Percentiles rank a stretch among this genome's conserved stretches.
Conservation (phyloP, 2,329 filamentous ascomycete species). For the Macrophomina tecta region DNA sequence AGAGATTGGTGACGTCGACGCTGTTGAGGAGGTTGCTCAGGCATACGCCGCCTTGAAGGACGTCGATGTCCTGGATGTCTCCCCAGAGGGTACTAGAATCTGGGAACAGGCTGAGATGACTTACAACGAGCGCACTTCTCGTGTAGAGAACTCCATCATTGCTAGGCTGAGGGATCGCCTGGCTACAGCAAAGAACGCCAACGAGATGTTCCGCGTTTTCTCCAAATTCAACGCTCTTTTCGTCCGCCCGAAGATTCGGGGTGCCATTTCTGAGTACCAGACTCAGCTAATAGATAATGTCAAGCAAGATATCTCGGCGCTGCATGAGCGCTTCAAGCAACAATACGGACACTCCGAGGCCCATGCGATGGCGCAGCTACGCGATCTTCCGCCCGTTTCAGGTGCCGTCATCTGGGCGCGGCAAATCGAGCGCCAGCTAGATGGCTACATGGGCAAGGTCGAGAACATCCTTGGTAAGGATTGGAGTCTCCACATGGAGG, state of each 20-base stretch:
- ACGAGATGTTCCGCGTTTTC: slow-evolving; percentile 99
- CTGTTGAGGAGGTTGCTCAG: slow-evolving; percentile 92
- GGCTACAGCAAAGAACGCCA: slow-evolving; percentile 94
- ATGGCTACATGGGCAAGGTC: slow-evolving; percentile 99
- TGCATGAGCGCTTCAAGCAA: slow-evolving; percentile 98
- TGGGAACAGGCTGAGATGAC: slow-evolving; percentile 95
- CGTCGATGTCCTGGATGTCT: slow-evolving; percentile 92
- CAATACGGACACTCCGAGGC: slow-evolving; percentile 98
- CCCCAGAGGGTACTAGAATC: slow-evolving; percentile 82
- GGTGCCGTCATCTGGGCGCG: slow-evolving; percentile 97
- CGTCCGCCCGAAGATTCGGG: slow-evolving; percentile 97
- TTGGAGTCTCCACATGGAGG: slow-evolving; percentile 93
- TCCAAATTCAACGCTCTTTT: slow-evolving; percentile 99
- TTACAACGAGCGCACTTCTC: slow-evolving; percentile 96
- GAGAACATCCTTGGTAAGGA: slow-evolving; percentile 94
- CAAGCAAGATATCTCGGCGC: slow-evolving; percentile 88
- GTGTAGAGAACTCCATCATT: slow-evolving; percentile 99
- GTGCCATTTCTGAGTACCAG: slow-evolving; percentile 97
- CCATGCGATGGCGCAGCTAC: slow-evolving; percentile 96
- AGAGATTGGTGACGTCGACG: slow-evolving; percentile 96
- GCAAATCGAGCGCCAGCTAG: slow-evolving; percentile 94
- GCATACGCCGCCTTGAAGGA: slow-evolving; percentile 94
- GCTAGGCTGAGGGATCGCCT: slow-evolving; percentile 88
- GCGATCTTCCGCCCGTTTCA: slow-evolving; percentile 92
- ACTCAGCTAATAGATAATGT: slow-evolving; percentile 98